Evolutionary conservation across 169 alveolate genomes (phyloP).

Genomic region (Cryptosporidium viatorum): DNA sequence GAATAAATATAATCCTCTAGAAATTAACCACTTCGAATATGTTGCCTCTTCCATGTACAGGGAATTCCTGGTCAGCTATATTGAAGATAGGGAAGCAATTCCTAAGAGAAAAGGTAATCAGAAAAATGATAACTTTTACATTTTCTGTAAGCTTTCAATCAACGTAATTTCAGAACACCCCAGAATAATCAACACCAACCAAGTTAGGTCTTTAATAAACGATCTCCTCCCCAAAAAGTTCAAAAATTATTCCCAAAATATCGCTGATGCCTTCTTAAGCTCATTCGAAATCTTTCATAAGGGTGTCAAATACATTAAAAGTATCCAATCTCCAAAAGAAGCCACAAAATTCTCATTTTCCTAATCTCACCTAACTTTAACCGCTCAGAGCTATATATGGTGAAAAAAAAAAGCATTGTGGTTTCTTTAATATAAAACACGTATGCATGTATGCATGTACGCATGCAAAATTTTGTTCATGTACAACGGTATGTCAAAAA

Average conservation of each 20-base stretch:
- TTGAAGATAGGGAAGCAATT: not conserved
- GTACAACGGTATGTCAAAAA: not conserved
- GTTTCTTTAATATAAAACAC: not conserved
- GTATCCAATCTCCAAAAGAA: conserved; percentile 4
- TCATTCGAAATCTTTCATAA: conserved; percentile 31
- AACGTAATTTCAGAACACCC: conserved; percentile 45
- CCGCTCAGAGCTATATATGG: not conserved
- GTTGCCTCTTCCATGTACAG: conserved; percentile 58
- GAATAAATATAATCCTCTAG: conserved; percentile 6
- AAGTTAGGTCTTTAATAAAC: not conserved
- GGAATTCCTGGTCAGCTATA: not conserved
- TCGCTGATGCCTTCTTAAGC: conserved; percentile 12
- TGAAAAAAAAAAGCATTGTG: not conserved
- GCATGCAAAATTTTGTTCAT: not conserved
- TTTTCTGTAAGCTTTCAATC: conserved; percentile 31
- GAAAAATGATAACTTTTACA: not conserved
- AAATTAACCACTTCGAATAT: conserved; percentile 27
- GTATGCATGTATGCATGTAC: not conserved
- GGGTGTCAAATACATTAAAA: conserved; percentile 24
- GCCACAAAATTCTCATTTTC: conserved; percentile 25
- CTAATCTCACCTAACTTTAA: not conserved
- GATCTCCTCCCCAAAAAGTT: conserved; percentile 20
- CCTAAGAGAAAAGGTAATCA: not conserved
- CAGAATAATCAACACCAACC: conserved; percentile 6
- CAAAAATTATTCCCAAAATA: conserved; percentile 4